phyloP scores from a whole-genome alignment of 2,329 filamentous ascomycete species.

The Mycocentrospora acerina region DNA sequence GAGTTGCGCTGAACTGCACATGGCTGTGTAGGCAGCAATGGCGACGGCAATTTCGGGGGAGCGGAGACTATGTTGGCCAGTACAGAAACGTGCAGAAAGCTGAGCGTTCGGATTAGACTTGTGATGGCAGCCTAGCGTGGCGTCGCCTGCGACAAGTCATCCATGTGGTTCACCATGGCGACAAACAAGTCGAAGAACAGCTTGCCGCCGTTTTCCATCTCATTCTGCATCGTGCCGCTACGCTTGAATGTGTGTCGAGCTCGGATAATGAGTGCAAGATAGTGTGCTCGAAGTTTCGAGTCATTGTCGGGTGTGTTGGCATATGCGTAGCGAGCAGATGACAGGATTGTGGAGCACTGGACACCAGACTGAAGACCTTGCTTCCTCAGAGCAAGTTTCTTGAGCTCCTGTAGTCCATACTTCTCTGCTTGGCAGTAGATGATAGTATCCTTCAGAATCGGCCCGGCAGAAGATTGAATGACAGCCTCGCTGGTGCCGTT shows the following conservation, averaged over 20 bases:
- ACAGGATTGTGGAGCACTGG: slow-evolving; percentile 79
- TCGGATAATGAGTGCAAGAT: slow-evolving; percentile 88
- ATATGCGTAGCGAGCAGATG: slow-evolving; percentile 88
- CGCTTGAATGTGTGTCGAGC: slow-evolving; percentile 86
- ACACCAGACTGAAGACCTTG: slow-evolving; percentile 86
- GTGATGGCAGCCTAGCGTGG: slow-evolving; percentile 27
- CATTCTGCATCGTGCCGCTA: slow-evolving; percentile 91
- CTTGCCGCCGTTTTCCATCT: slow-evolving; percentile 86
- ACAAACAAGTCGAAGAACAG: slow-evolving; percentile 95
- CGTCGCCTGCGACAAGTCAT: slow-evolving; percentile 34
- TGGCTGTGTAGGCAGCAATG: slow-evolving; percentile 13
- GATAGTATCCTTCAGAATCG: slow-evolving; percentile 83
- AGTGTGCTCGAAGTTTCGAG: slow-evolving; percentile 88
- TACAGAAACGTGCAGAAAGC: slow-evolving; percentile 17
- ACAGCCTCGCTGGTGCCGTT: slow-evolving; percentile 46
- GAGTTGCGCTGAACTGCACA: slow-evolving; percentile 14
- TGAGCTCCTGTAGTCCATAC: slow-evolving; percentile 81
- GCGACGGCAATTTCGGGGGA: slow-evolving; percentile 3
- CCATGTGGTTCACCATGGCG: slow-evolving; percentile 85
- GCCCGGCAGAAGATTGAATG: slow-evolving; percentile 63
- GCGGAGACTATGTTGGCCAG: slow-evolving; percentile 11
- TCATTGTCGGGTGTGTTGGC: slow-evolving; percentile 85
- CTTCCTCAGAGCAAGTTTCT: slow-evolving; percentile 81
- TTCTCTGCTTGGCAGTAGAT: slow-evolving; percentile 87
- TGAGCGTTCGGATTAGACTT: background rate